Conservation (phyloP, 2,329 filamentous ascomycete genomes). For the Ophiobolus disseminans region DNA sequence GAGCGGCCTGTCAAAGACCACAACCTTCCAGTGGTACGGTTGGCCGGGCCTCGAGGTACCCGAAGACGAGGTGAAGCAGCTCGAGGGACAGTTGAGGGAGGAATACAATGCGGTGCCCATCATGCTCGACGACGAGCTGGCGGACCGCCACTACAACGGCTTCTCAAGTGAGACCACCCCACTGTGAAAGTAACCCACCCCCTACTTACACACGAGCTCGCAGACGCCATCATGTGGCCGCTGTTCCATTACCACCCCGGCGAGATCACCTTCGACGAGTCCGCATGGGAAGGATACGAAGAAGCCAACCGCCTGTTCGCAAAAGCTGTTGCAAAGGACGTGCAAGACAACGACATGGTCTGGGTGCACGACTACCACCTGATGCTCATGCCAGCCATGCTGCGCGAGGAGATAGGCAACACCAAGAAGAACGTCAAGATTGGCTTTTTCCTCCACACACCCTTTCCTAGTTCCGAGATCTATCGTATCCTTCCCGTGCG, state of each 20-base stretch:
- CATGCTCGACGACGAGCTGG: conserved; percentile 91
- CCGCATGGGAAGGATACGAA: conserved; percentile 89
- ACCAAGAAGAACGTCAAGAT: conserved; percentile 93
- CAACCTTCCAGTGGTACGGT: conserved; percentile 97
- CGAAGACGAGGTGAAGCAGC: conserved; percentile 75
- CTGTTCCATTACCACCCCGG: conserved; percentile 98
- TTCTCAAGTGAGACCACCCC: conserved; percentile 77
- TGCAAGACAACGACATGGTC: conserved; percentile 90
- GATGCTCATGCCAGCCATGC: conserved; percentile 95
- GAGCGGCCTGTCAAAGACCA: conserved; percentile 88
- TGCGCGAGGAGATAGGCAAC: conserved; percentile 84
- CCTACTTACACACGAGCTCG: conserved; percentile 8
- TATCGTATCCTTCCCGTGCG: conserved; percentile 94
- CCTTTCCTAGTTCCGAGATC: conserved; percentile 95
- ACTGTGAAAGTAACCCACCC: not conserved
- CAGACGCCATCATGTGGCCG: conserved; percentile 94
- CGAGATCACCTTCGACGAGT: conserved; percentile 97
- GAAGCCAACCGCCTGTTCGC: conserved; percentile 94
- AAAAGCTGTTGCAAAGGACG: conserved; percentile 82
- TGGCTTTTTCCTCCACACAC: conserved; percentile 97
- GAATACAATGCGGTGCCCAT: conserved; percentile 91
- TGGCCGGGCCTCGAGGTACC: conserved; percentile 95
- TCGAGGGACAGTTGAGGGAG: conserved; percentile 80
- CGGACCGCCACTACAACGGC: conserved; percentile 95
- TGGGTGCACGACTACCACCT: conserved; percentile 99